Conservation (phyloP, 495 filamentous ascomycete genomes). For the Haplographium delicatum region DNA sequence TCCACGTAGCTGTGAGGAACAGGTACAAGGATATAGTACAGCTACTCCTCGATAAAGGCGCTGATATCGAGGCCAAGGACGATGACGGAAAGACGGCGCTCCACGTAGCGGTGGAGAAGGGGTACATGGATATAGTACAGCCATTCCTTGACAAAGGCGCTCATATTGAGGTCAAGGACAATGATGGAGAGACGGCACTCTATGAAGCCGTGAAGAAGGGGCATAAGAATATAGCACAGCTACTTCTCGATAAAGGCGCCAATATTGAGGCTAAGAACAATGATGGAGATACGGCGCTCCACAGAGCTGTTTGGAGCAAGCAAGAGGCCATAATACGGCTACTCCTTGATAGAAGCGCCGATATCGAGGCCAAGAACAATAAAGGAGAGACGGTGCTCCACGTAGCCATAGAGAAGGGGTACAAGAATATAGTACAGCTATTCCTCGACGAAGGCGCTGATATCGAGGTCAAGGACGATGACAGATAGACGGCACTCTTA, state of each 20-base stretch:
- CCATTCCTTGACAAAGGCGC: slow-evolving; percentile 14
- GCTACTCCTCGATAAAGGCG: slow-evolving; percentile 17
- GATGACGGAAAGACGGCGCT: not conserved
- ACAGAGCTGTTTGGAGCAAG: not conserved
- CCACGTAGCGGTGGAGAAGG: not conserved
- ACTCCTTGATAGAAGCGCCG: slow-evolving; percentile 14
- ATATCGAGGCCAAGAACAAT: not conserved
- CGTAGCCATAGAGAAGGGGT: not conserved
- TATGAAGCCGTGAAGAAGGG: not conserved
- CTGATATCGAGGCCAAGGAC: slow-evolving; percentile 1
- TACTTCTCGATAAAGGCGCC: slow-evolving; percentile 14
- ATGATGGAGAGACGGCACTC: slow-evolving; percentile 1
- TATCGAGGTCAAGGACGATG: too few species aligned
- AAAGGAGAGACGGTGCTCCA: not conserved
- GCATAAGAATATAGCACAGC: slow-evolving; percentile 4
- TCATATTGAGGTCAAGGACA: slow-evolving; percentile 1
- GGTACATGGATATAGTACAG: slow-evolving; percentile 10
- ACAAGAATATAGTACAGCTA: not conserved
- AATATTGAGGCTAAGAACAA: slow-evolving; percentile 3
- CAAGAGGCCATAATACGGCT: slow-evolving; percentile 9
- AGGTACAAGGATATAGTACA: slow-evolving; percentile 7
- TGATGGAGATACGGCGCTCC: not conserved
- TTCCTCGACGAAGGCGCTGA: too few species aligned
- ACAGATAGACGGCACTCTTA: too few species aligned
- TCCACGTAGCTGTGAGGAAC: not conserved